Percentiles rank a stretch among this genome's conserved stretches.
Conservation (phyloP, 495 filamentous ascomycete genomes). For the Glonium stellatum region DNA sequence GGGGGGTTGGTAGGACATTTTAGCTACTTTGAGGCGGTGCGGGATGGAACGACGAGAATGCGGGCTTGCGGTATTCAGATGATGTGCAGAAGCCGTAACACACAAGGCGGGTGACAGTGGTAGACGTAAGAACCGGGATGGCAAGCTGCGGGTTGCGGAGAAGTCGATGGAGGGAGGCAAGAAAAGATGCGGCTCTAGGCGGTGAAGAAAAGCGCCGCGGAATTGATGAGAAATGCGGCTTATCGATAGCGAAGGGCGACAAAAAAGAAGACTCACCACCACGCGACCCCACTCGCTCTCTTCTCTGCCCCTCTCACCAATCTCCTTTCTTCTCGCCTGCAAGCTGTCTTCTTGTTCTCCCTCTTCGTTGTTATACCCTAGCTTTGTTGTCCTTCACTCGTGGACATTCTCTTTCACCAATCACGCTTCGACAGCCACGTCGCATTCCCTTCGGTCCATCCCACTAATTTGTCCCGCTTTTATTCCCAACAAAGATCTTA, state of each 20-base stretch:
- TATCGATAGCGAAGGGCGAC: constrained; percentile 4
- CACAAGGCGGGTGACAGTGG: no score
- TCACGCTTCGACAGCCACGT: background rate
- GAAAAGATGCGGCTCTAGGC: background rate
- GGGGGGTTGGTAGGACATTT: constrained; percentile 5
- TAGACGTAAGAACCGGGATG: background rate
- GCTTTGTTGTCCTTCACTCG: background rate
- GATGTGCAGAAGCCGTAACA: no score
- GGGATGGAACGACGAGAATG: background rate
- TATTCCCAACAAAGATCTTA: background rate
- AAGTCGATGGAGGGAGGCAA: background rate
- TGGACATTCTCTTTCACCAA: background rate
- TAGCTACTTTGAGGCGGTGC: background rate
- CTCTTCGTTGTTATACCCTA: background rate
- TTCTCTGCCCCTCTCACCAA: background rate
- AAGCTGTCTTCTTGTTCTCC: background rate
- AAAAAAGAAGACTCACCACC: background rate
- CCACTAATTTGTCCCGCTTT: constrained; percentile 2
- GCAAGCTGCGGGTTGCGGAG: no score
- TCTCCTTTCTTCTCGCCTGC: background rate
- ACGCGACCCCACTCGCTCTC: background rate
- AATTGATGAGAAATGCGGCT: constrained; percentile 17
- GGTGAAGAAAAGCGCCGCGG: constrained; percentile 5
- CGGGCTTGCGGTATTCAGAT: constrained; percentile 1
- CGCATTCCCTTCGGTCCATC: background rate